Percentiles rank a stretch among this genome's conserved stretches.
phyloP scores from a whole-genome alignment of 1,139 yeast species.

The Geotrichum reessii region DNA sequence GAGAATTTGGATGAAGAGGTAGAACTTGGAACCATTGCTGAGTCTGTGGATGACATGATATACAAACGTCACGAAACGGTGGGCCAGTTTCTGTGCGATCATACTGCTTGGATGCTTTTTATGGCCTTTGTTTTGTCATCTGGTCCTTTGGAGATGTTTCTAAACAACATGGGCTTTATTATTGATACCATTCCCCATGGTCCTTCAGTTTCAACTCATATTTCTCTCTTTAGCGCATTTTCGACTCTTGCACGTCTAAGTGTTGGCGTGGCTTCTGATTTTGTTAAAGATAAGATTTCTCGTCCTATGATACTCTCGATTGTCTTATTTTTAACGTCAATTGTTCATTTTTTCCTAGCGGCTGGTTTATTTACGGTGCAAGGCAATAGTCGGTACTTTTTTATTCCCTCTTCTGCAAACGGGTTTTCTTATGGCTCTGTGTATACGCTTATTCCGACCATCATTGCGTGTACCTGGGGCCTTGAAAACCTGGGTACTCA shows the following conservation, averaged over 20 bases:
- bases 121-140: slow-evolving; percentile 59
- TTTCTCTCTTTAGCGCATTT: slow-evolving; percentile 49
- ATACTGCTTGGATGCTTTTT: slow-evolving; percentile 60
- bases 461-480: slow-evolving; percentile 83
- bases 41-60: slow-evolving; percentile 7
- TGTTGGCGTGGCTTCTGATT: slow-evolving; percentile 64
- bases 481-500: slow-evolving; percentile 84
- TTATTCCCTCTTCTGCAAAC: slow-evolving; percentile 46
- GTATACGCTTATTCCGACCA: slow-evolving; percentile 79
- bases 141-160: slow-evolving; percentile 85
- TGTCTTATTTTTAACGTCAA: slow-evolving; percentile 27
- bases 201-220: slow-evolving; percentile 43
- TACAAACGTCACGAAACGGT: slow-evolving; percentile 15
- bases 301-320: slow-evolving; percentile 31
- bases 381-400: slow-evolving; percentile 29
- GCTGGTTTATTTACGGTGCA: slow-evolving; percentile 39
- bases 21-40: slow-evolving; percentile 2
- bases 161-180: slow-evolving; percentile 75
- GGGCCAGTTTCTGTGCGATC: slow-evolving; percentile 50
- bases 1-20: not conserved
- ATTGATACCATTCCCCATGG: slow-evolving; percentile 30
- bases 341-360: slow-evolving; percentile 29
- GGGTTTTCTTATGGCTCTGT: slow-evolving; percentile 80
- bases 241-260: slow-evolving; percentile 61
- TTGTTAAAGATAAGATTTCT: slow-evolving; percentile 27